phyloP scores from a whole-genome alignment of 108 stramenopile species.

The Cyclotella atomus region DNA sequence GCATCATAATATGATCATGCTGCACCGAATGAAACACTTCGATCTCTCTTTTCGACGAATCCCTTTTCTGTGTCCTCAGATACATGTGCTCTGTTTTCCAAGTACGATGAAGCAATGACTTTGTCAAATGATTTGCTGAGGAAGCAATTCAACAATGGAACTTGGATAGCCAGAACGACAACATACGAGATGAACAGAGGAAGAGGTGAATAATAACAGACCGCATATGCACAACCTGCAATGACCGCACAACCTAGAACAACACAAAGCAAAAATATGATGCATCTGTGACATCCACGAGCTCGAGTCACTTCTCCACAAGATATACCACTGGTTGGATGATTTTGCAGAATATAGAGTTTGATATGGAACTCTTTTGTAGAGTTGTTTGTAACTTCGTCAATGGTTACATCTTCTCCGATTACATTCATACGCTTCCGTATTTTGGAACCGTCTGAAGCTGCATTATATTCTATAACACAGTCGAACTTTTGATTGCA shows the following conservation, averaged over 20 bases:
- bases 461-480: neutral
- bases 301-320: constrained; percentile 12
- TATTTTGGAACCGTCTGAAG: neutral
- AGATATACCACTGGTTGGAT: constrained; percentile 15
- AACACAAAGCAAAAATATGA: neutral
- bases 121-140: neutral
- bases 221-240: neutral
- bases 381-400: neutral
- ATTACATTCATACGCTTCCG: neutral
- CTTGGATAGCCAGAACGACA: neutral
- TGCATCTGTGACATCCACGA: neutral
- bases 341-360: constrained; percentile 2
- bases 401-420: constrained; percentile 1
- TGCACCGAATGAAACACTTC: no score
- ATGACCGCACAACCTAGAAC: neutral
- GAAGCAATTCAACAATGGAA: neutral
- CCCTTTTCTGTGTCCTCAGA: no score
- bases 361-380: neutral
- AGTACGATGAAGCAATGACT: neutral
- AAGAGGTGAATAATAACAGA: neutral
- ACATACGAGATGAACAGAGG: neutral
- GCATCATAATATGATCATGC: no score
- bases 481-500: neutral
- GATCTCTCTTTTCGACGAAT: no score
- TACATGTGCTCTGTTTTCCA: neutral